These are phyloP conservation scores for Ustilago bromivora DNA, from an alignment of 1,284 basidiomycete species.

Conservation along the genomic window DNA sequence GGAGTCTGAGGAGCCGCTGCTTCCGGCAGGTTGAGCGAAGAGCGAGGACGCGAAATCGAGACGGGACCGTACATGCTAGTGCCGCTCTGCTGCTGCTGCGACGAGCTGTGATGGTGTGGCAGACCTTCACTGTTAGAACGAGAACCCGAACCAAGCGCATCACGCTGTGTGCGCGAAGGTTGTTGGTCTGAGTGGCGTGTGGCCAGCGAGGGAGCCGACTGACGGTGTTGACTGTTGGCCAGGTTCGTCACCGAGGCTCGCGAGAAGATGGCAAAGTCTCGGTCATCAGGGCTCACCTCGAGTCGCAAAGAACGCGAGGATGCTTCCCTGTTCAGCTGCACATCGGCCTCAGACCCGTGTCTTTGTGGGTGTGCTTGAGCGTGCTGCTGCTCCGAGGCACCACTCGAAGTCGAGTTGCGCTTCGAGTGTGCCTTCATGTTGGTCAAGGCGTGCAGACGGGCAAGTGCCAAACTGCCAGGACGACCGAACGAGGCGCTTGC, in stretches of 20 bases:
- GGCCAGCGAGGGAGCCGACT: conserved; percentile 42
- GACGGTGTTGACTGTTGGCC: conserved; percentile 26
- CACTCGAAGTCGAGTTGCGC: conserved; percentile 33
- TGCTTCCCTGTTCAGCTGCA: conserved; percentile 32
- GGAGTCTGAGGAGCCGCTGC: conserved; percentile 80
- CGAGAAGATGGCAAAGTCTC: conserved; percentile 50
- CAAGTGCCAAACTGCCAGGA: conserved; percentile 49
- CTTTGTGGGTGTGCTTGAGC: conserved; percentile 13
- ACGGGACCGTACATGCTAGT: conserved; percentile 30
- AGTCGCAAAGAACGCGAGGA: conserved; percentile 49
- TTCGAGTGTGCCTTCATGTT: conserved; percentile 47
- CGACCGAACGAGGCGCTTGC: conserved; percentile 28
- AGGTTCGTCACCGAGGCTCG: conserved; percentile 36
- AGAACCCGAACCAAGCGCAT: conserved; percentile 36
- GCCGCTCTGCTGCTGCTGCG: conserved; percentile 14
- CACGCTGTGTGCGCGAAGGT: conserved; percentile 23
- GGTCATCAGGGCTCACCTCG: conserved; percentile 50
- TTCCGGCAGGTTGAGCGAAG: conserved; percentile 48
- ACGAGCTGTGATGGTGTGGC: conserved; percentile 25
- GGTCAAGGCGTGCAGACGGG: conserved; percentile 45
- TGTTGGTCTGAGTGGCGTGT: conserved; percentile 47
- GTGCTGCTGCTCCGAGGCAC: conserved; percentile 10
- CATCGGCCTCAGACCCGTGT: conserved; percentile 26
- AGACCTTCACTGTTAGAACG: conserved; percentile 53
- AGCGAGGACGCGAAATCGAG: conserved; percentile 44